Conservation (phyloP, 352 stramenopile species). For the Phytopythium mirpurense region DNA sequence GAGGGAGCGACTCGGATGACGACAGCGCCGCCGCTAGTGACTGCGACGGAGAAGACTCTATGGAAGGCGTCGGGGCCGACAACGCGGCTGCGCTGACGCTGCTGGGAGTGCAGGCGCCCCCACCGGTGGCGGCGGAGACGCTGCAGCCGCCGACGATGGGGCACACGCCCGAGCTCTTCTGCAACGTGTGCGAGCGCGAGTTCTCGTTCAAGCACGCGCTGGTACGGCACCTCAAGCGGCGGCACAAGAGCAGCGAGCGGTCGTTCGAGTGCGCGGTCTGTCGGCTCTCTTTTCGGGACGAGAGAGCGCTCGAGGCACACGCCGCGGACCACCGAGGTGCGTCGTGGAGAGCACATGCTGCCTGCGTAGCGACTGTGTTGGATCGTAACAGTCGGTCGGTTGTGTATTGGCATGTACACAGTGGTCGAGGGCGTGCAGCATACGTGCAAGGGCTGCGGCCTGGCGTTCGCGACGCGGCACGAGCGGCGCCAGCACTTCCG, state of each 20-base stretch:
- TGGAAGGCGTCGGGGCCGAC: not conserved
- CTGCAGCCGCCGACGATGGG: not conserved
- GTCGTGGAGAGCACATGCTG: too few species aligned
- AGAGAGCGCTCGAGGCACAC: constrained; percentile 12
- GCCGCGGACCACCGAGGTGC: constrained; percentile 15
- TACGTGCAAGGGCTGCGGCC: constrained; percentile 2
- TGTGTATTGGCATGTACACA: too few species aligned
- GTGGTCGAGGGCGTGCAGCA: constrained; percentile 1
- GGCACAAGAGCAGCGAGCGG: constrained; percentile 47
- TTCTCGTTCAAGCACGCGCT: constrained; percentile 74
- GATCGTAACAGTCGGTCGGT: too few species aligned
- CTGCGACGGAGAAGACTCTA: not conserved
- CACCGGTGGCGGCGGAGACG: not conserved
- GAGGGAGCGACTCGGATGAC: not conserved
- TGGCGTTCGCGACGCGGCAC: not conserved
- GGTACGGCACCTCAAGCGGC: constrained; percentile 37
- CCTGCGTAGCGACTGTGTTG: too few species aligned
- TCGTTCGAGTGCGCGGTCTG: constrained; percentile 73
- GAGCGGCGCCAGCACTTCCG: not conserved
- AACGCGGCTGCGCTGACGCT: not conserved
- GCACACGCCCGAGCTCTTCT: constrained; percentile 25
- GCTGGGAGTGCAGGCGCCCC: too few species aligned
- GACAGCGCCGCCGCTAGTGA: not conserved
- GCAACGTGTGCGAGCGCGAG: constrained; percentile 40
- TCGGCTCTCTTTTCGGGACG: constrained; percentile 32